phyloP scores from a whole-genome alignment of 2,329 filamentous ascomycete species.

The Malbranchea cinnamomea region DNA sequence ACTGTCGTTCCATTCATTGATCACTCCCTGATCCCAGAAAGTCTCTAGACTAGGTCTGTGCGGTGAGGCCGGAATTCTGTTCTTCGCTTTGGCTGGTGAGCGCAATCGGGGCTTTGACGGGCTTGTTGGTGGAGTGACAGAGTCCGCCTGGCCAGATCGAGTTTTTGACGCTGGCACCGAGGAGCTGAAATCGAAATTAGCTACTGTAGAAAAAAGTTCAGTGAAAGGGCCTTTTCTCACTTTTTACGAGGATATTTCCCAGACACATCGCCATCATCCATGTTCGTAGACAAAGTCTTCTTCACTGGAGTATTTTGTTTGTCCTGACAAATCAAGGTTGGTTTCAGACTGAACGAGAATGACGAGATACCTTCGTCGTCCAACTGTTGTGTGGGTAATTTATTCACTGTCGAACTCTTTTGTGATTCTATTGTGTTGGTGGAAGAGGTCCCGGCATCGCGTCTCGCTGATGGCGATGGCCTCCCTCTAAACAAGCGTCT shows the following conservation, averaged over 20 bases:
- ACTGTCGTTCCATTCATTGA: conserved; percentile 40
- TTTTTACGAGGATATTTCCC: too few species aligned
- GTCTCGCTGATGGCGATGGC: conserved; percentile 11
- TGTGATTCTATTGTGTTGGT: not conserved
- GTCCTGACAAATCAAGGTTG: too few species aligned
- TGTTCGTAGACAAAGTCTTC: too few species aligned
- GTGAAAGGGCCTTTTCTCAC: too few species aligned
- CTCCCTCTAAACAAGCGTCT: conserved; percentile 23
- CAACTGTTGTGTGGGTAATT: too few species aligned
- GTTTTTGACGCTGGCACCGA: not conserved
- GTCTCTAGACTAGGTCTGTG: conserved; percentile 36
- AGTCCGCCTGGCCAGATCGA: conserved; percentile 2
- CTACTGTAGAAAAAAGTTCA: too few species aligned
- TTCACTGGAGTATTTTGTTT: too few species aligned
- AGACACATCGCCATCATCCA: too few species aligned
- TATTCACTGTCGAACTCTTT: too few species aligned
- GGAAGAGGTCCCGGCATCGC: conserved; percentile 5
- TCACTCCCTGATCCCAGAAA: conserved; percentile 38
- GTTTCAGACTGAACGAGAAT: too few species aligned
- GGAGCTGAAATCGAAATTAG: not conserved
- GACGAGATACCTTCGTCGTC: too few species aligned
- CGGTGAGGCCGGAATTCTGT: conserved; percentile 34
- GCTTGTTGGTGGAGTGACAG: conserved; percentile 29
- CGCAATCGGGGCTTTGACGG: conserved; percentile 28
- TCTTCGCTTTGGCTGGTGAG: conserved; percentile 33